phyloP scores from a whole-genome alignment of 345 rosid species.

The Triadica sebifera region DNA sequence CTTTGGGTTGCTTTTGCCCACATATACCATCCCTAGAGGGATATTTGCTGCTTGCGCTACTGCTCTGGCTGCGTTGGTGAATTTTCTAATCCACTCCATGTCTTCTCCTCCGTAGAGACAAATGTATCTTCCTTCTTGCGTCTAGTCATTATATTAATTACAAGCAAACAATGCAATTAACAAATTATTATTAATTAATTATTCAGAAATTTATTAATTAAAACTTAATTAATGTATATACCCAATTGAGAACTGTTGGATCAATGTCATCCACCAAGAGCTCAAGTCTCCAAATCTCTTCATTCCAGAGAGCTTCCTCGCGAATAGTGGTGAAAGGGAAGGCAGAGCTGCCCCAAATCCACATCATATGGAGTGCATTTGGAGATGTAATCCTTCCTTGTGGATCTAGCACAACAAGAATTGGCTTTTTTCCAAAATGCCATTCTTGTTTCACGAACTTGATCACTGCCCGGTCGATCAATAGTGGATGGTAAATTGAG shows the following conservation, averaged over 20 bases:
- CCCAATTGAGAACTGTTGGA: conserved; percentile 62
- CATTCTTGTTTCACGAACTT: conserved; percentile 64
- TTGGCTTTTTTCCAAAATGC: conserved; percentile 87
- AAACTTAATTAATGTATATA: conserved; percentile 12
- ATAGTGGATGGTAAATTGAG: conserved; percentile 54
- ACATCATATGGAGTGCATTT: conserved; percentile 94
- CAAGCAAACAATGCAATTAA: too few relatives aligned
- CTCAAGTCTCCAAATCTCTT: conserved; percentile 66
- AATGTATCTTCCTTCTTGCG: conserved; percentile 31
- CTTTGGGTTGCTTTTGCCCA: conserved; percentile 43
- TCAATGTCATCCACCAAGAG: conserved; percentile 80
- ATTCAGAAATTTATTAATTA: too few relatives aligned
- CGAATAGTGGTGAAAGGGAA: conserved; percentile 75
- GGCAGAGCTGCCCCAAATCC: conserved; percentile 92
- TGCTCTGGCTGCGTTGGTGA: conserved; percentile 26
- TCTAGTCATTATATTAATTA: conserved; percentile 21
- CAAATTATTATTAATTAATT: too few relatives aligned
- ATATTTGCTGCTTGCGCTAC: conserved; percentile 39
- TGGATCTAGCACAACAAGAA: conserved; percentile 79
- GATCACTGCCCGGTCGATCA: conserved; percentile 55
- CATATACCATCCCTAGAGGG: conserved; percentile 47
- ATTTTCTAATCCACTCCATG: conserved; percentile 50
- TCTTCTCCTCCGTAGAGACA: conserved; percentile 65
- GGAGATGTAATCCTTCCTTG: conserved; percentile 74
- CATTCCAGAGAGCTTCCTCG: conserved; percentile 82